Evolutionary conservation across 1,284 basidiomycete genomes (phyloP), one percentile per base, ranked within the genome.

Genomic region (Fomitopsis schrenkii): DNA sequence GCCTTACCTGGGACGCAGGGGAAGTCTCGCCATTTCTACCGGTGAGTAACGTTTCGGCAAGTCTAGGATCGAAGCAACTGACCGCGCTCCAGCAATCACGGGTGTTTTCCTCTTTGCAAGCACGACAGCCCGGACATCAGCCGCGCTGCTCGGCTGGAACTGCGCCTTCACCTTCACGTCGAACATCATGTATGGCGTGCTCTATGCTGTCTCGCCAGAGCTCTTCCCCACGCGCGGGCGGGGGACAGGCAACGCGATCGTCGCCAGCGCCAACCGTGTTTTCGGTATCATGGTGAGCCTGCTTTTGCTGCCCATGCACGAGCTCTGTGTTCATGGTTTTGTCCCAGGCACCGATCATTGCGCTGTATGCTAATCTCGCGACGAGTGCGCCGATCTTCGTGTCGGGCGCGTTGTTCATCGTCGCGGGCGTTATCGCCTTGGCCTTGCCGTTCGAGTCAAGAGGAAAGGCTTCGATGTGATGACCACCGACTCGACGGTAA

Each of bases 151-250:
- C 26, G 88, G 86, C 35, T 90, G 86, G 87, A 90, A 90, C 69
- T 90, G 87, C 66, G 88, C 83, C 22, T 88, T 86, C 66, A 80
- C 77, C 22, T 84, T 88, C 68, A 80, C 75, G 64, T 83, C 80
- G 66, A 88, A 87, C 68, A 81, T 87, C 62, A 90, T 91, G 88
- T 91, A 90, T 66, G 88, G 86, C 12, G 84, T 90, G 4, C 72
- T 91, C 12, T 91, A 90, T 64, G 86, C 85, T 22, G 72, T 86
- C 54, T 82, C 83, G 15, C 82, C 86, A 5, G 88, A 91, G 71
- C 78, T 90, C 9, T 90, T 91, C 70, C 88, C 89, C 0, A 83
- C 87, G 9, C 87, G 85, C 63, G 80, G 87, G 69, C 77, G 90
- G 38, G 90, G 90, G 3, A 91, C 90, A 5, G 89, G 90, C 0